Base-by-base conservation (phyloP, 441 rosid genomes). In the Eruca vesicaria region DNA sequence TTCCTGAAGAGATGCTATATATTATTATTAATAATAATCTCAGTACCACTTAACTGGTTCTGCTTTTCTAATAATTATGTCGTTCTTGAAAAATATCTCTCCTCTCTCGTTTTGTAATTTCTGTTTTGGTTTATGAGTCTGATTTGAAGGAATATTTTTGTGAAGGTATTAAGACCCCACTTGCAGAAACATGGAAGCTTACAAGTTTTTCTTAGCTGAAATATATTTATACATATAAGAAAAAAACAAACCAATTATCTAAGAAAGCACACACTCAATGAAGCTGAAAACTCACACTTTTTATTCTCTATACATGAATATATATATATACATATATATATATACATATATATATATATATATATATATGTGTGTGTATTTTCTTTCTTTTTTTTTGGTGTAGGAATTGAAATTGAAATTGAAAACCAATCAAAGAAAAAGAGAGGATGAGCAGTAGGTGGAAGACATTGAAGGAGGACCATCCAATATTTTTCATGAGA, bases 171-270 rank as follows among this genome's bases (percentile, higher is more conserved):
- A 69, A 62, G 69, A 79, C 78, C 67, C 78, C 33, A 65, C 79
- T 76, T 79, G 84, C 85, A 76, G 79, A 79, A 83, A 18, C 56
- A 16, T 11, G 8, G 56, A 82, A 80, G 78, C n/a, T 71, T 45
- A 69, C 26, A 56, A 72, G 70, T 55, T 79, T 80, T 70, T 78
- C 21, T 53, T 31, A 14, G 84, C 77, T 36, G 31, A 81, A 70
- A 75, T 75, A 56, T 83, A 82, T 76, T 78, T 82, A 84, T 86
- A 78, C 84, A 79, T 56, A 69, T 7, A 63, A 76, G 81, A 69
- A 78, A 58, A 7, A 35, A 35, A 35, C 38, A 79, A 85, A 86
- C 73, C 73, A 72, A 63, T 75, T 28, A 61, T 68, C 74, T 68
- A 75, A 80, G 26, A 77, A 69, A 38, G 21, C 26, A 74, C 63